Conservation (phyloP, 306 rosid genomes). For the Cucurbita argyrosperma region DNA sequence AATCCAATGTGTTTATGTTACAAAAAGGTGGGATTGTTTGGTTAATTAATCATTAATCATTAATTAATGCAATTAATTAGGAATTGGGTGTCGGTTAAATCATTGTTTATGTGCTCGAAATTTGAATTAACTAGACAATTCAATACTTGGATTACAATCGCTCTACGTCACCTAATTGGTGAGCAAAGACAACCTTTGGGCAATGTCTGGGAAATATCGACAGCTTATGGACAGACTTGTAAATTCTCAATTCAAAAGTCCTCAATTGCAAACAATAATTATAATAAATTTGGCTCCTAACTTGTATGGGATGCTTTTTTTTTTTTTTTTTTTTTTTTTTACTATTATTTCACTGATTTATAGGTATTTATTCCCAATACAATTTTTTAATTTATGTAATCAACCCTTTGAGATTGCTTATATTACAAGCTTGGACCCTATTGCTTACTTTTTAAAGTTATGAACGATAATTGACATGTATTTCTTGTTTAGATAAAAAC, state of each 20-base stretch:
- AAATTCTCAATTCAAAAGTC: background rate
- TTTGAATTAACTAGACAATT: background rate
- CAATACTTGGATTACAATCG: background rate
- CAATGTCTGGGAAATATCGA: background rate
- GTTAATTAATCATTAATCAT: background rate
- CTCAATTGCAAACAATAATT: background rate
- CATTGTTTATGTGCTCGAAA: background rate
- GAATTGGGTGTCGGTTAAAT: background rate
- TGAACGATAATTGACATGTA: no score
- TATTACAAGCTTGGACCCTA: no score
- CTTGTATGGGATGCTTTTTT: background rate
- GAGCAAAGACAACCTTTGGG: background rate
- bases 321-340: background rate
- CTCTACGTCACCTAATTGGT: background rate
- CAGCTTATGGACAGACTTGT: conserved; percentile 1
- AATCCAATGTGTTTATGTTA: no score
- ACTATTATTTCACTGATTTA: background rate
- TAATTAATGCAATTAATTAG: background rate
- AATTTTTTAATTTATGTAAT: background rate
- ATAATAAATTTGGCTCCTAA: background rate
- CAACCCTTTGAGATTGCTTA: no score
- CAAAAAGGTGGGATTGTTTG: background rate
- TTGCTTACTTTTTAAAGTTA: no score
- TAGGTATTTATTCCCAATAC: background rate
- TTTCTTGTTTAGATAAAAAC: no score